phyloP scores from a whole-genome alignment of 2,329 filamentous ascomycete species.

The Aureobasidium lini region DNA sequence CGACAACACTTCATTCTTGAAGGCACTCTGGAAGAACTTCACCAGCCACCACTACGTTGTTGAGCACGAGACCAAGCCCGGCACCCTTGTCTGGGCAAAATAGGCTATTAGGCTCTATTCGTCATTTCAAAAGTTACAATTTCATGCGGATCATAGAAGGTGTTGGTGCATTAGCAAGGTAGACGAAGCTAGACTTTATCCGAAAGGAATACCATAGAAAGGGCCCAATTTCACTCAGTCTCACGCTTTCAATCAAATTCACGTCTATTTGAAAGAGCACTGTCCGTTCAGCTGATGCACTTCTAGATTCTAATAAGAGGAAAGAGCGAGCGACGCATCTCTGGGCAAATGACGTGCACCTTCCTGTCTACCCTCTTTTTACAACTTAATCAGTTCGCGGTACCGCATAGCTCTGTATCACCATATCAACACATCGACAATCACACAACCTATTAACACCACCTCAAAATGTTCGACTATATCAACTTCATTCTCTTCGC shows the following conservation, averaged over 20 bases:
- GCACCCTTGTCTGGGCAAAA: slow-evolving; percentile 5
- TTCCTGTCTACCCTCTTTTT: too few relatives aligned
- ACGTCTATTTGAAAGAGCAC: neutral
- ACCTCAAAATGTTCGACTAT: neutral
- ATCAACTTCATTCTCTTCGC: neutral
- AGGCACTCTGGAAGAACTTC: slow-evolving; percentile 67
- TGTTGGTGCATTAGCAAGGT: neutral
- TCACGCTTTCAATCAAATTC: neutral
- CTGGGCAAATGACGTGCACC: too few relatives aligned
- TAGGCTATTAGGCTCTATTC: neutral
- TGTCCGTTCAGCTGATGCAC: neutral
- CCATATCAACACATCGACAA: neutral
- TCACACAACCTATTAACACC: neutral
- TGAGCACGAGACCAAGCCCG: slow-evolving; percentile 4
- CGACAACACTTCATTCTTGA: slow-evolving; percentile 52
- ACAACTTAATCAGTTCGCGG: too few relatives aligned
- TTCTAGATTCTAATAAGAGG: too few relatives aligned
- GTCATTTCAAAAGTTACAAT: neutral
- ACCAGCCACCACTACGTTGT: slow-evolving; percentile 82
- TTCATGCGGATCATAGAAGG: neutral
- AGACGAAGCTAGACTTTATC: neutral
- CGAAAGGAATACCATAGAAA: neutral
- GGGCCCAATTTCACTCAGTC: neutral
- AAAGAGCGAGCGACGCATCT: too few relatives aligned
- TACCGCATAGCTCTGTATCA: too few relatives aligned